Evolutionary conservation across 495 filamentous ascomycete species (phyloP).

Genomic region (Acidiella bohemica): DNA sequence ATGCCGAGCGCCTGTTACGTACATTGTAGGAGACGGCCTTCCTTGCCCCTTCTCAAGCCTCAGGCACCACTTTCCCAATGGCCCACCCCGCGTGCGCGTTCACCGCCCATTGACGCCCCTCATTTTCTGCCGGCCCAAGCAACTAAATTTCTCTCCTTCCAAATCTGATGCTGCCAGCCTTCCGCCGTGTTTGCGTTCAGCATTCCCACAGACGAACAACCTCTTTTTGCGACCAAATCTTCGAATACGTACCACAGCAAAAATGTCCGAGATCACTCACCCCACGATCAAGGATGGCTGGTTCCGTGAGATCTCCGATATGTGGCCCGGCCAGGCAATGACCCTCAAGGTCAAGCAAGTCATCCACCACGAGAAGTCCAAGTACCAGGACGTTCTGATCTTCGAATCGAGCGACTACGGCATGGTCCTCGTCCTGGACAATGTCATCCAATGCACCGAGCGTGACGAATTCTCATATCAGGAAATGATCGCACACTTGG

Average conservation of each 20-base stretch:
- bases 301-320: conserved; percentile 94
- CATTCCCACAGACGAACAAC: no score
- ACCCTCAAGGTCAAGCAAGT: conserved; percentile 94
- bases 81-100: no score
- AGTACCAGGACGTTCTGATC: conserved; percentile 97
- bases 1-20: no score
- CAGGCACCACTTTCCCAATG: no score
- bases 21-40: no score
- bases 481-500: conserved; percentile 99
- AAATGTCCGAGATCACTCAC: conserved; percentile 41
- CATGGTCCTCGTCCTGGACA: conserved; percentile 94
- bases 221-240: no score
- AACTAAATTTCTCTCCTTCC: no score
- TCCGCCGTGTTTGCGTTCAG: no score
- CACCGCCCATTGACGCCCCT: no score
- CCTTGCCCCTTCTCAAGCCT: no score
- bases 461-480: conserved; percentile 94
- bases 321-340: conserved; percentile 99
- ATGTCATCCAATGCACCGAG: conserved; percentile 97
- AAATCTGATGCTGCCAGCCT: no score
- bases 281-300: conserved; percentile 80
- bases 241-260: neutral
- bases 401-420: conserved; percentile 96
- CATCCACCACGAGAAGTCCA: conserved; percentile 95
- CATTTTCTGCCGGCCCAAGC: no score